Conservation (phyloP, 352 stramenopile genomes). For the Globisporangium paroecandrum region DNA sequence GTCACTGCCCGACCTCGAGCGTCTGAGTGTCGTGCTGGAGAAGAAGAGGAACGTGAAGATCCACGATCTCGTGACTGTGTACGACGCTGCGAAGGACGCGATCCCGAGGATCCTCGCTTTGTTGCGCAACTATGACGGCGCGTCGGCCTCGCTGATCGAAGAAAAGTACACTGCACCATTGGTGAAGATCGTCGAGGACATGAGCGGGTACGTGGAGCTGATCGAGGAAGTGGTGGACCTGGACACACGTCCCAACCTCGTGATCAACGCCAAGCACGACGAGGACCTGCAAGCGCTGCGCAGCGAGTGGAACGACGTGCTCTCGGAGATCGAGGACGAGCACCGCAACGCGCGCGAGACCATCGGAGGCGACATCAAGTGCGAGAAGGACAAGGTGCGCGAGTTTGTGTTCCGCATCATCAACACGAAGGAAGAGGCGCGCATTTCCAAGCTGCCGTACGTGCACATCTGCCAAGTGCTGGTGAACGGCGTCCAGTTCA, state of each 20-base stretch:
- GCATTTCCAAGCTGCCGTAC: constrained; percentile 82
- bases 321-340: constrained; percentile 81
- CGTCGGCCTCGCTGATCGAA: constrained; percentile 34
- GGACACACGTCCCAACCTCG: constrained; percentile 68
- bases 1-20: constrained; percentile 70
- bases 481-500: constrained; percentile 98
- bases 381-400: constrained; percentile 91
- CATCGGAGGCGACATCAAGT: constrained; percentile 84
- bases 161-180: constrained; percentile 45
- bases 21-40: constrained; percentile 62
- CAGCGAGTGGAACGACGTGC: constrained; percentile 68
- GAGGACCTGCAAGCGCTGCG: constrained; percentile 71
- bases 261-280: constrained; percentile 85
- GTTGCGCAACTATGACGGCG: constrained; percentile 44
- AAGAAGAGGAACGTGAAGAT: constrained; percentile 76
- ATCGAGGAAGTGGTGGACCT: constrained; percentile 85
- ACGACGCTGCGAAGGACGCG: constrained; percentile 68
- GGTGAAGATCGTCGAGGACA: constrained; percentile 57
- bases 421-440: constrained; percentile 91
- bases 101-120: constrained; percentile 65
- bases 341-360: constrained; percentile 53
- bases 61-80: constrained; percentile 75
- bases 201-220: constrained; percentile 64
- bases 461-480: constrained; percentile 94
- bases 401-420: constrained; percentile 93